These are phyloP conservation scores for Eutypa lata DNA, from an alignment of 2,329 filamentous ascomycete genomes.

Conservation along the genomic window DNA sequence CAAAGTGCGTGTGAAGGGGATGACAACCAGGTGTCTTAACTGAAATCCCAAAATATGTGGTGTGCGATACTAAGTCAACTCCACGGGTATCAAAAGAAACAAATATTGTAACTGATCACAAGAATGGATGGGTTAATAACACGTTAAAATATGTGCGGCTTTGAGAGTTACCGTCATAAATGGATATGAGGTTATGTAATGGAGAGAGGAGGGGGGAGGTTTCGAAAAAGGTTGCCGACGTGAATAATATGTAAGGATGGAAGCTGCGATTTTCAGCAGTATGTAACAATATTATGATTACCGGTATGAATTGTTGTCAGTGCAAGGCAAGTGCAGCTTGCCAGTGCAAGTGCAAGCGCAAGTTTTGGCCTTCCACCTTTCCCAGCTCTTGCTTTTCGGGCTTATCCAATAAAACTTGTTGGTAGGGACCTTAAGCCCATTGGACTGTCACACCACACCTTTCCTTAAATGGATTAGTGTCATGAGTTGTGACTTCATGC, in stretches of 20 bases:
- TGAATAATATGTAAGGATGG: background rate
- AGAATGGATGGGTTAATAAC: background rate
- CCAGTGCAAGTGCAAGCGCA: too few species aligned
- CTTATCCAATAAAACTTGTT: too few species aligned
- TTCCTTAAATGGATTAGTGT: background rate
- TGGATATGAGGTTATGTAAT: background rate
- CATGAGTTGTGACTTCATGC: background rate
- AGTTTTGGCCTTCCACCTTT: too few species aligned
- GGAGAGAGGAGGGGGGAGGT: background rate
- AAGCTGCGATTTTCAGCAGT: background rate
- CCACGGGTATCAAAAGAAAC: conserved; percentile 18
- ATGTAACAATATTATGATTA: too few species aligned
- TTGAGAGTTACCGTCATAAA: background rate
- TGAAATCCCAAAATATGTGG: background rate
- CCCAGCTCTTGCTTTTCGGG: too few species aligned
- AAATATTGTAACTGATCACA: conserved; percentile 1
- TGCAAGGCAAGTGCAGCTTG: too few species aligned
- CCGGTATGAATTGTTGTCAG: too few species aligned
- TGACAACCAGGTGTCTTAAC: background rate
- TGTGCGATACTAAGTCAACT: background rate
- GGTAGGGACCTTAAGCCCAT: background rate
- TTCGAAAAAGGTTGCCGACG: too few species aligned
- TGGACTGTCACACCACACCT: background rate
- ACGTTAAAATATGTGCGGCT: too few species aligned
- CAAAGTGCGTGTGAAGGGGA: background rate